phyloP scores from a whole-genome alignment of 2,329 filamentous ascomycete genomes.

The Trichocomaceae sp. region DNA sequence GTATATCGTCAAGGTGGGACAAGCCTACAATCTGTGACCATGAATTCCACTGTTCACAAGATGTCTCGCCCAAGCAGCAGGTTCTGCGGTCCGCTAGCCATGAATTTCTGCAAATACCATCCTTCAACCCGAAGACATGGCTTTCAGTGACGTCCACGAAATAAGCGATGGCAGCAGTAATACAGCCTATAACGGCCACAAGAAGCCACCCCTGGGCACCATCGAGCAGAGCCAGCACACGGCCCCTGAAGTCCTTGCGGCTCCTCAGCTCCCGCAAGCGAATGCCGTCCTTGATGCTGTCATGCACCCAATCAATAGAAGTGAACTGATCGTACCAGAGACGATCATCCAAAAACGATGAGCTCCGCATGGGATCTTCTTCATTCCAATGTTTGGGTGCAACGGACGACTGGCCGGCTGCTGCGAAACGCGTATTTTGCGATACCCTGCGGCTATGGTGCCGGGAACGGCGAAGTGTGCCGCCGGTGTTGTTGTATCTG shows the following conservation, averaged over 20 bases:
- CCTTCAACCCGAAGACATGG: slow-evolving; percentile 81
- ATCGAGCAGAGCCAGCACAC: slow-evolving; percentile 69
- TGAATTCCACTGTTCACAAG: slow-evolving; percentile 55
- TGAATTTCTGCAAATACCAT: slow-evolving; percentile 68
- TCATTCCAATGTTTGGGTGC: slow-evolving; percentile 42
- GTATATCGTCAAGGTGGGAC: slow-evolving; percentile 43
- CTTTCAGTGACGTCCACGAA: slow-evolving; percentile 81
- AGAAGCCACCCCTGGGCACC: slow-evolving; percentile 90
- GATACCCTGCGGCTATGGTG: slow-evolving; percentile 48
- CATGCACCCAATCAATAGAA: slow-evolving; percentile 96
- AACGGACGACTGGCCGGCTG: slow-evolving; percentile 40
- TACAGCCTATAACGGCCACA: slow-evolving; percentile 78
- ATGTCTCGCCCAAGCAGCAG: slow-evolving; percentile 53
- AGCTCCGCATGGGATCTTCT: slow-evolving; percentile 44
- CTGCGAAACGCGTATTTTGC: slow-evolving; percentile 43
- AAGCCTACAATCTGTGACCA: slow-evolving; percentile 60
- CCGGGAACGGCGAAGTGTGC: slow-evolving; percentile 34
- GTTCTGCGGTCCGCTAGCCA: slow-evolving; percentile 69
- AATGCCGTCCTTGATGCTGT: slow-evolving; percentile 89
- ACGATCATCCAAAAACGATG: slow-evolving; percentile 69
- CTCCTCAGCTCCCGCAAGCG: slow-evolving; percentile 76
- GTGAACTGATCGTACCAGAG: slow-evolving; percentile 99
- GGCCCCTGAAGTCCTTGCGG: slow-evolving; percentile 78
- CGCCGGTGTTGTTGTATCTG: slow-evolving; percentile 28
- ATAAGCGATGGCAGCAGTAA: slow-evolving; percentile 82